Evolutionary conservation across 2,329 filamentous ascomycete species (phyloP), one percentile per base, ranked within the genome.

Genomic region (Trichoderma asperellum): DNA sequence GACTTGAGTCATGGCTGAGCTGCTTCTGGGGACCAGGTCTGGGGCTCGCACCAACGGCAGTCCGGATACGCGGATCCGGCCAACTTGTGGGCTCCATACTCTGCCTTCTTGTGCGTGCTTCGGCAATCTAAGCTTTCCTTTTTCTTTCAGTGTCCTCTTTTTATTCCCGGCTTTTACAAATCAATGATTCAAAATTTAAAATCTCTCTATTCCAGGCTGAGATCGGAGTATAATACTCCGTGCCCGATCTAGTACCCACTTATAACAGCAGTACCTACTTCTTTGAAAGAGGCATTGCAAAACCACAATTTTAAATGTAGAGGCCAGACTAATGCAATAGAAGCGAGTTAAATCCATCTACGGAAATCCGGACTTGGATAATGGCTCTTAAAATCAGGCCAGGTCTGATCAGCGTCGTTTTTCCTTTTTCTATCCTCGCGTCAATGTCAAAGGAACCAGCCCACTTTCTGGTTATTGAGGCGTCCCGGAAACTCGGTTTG

Each of bases 401-500:
- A 55, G 6, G 55, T 5, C 10, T 18, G 27, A 29, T 34, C 18
- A 34, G 55, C 27, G 16, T 52, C 7, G 10, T 21, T 37, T 24
- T 63, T 55, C 16, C 32, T 34, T 27, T 49, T 21, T 57, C 18
- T 8, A 29, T 47, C 37, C 35, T 35, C 43, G 27, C 34, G 18
- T n/a, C 29, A n/a, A 16, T 47, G 34, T 8, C 53, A 3, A 29
- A 58, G 12, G 27, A 49, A 32, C 52, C 55, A 58, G 24, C 63
- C 63, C 63, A 66, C 63, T 47, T 66, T 66, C 37, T n/a, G 27
- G 27, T 27, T 58, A 18, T 10, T 43, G 63, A 66, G 63, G 37
- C 61, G 63, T 58, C 53, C 63, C 63, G 63, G 55, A 24, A 57
- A 47, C 27, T 49, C 53, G 63, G 37, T 52, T 66, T 58, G 37